These are phyloP conservation scores for Exophiala bonariae DNA, from an alignment of 2,329 filamentous ascomycete species.

Conservation along the genomic window DNA sequence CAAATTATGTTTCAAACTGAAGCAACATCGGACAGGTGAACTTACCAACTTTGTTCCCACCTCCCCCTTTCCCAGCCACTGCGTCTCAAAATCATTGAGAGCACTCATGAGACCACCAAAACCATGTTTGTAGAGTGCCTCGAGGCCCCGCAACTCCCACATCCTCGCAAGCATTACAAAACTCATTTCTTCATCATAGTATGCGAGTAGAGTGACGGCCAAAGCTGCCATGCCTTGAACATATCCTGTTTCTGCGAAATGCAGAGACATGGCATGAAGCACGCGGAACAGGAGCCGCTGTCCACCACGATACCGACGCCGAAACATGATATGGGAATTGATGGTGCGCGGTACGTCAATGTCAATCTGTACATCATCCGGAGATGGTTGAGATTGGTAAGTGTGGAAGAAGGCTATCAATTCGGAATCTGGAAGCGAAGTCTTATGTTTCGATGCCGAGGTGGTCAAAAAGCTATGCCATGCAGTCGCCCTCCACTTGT, in stretches of 20 bases:
- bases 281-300: conserved; percentile 91
- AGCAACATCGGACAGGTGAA: too few relatives aligned
- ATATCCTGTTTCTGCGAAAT: conserved; percentile 88
- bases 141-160: conserved; percentile 85
- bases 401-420: conserved; percentile 72
- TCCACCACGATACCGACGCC: conserved; percentile 84
- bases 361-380: conserved; percentile 95
- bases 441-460: conserved; percentile 66
- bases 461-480: conserved; percentile 91
- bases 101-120: conserved; percentile 87
- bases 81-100: conserved; percentile 77
- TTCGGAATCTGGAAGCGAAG: conserved; percentile 66
- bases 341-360: conserved; percentile 95
- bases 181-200: conserved; percentile 91
- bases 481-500: conserved; percentile 87
- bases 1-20: background rate
- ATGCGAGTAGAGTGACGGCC: conserved; percentile 88
- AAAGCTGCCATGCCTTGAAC: conserved; percentile 97
- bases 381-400: conserved; percentile 71
- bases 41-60: conserved; percentile 79
- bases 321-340: conserved; percentile 95
- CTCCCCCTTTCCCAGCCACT: conserved; percentile 77
- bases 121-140: conserved; percentile 77
- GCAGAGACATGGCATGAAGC: conserved; percentile 85
- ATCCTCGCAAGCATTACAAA: conserved; percentile 97